These are phyloP conservation scores for Coniferiporia sulphurascens DNA, from an alignment of 1,284 basidiomycete species.

Conservation along the genomic window DNA sequence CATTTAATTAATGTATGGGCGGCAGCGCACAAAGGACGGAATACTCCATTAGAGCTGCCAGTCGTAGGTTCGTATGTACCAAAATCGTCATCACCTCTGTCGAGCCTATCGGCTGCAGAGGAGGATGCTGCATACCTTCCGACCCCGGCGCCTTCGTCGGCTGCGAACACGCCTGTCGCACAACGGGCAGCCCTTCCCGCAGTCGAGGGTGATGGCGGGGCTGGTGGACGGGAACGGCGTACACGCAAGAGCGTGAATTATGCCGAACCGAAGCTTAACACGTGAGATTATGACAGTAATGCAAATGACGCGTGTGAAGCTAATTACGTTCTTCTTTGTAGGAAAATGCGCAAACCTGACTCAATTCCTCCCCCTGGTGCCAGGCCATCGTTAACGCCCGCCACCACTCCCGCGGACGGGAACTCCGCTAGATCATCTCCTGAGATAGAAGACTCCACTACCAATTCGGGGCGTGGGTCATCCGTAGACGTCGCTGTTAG, in stretches of 20 bases:
- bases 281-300: constrained; percentile 46
- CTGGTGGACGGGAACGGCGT: constrained; percentile 58
- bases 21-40: not conserved
- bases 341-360: constrained; percentile 90
- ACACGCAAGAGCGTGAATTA: constrained; percentile 82
- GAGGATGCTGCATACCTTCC: constrained; percentile 33
- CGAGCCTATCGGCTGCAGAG: not conserved
- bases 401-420: constrained; percentile 14
- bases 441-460: not conserved
- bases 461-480: constrained; percentile 8
- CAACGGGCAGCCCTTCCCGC: constrained; percentile 33
- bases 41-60: not conserved
- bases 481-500: constrained; percentile 20
- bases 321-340: constrained; percentile 29
- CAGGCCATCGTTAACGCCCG: constrained; percentile 31
- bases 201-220: constrained; percentile 27
- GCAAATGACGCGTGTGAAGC: not conserved
- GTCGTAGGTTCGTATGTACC: not conserved
- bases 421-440: not conserved
- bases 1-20: not conserved
- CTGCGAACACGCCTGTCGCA: constrained; percentile 38
- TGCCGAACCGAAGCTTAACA: constrained; percentile 84
- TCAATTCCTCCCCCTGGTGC: constrained; percentile 35
- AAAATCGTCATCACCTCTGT: constrained; percentile 4
- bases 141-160: constrained; percentile 39